These are phyloP conservation scores for Sporothrix phasma DNA, from an alignment of 2,329 filamentous ascomycete genomes.

Conservation along the genomic window DNA sequence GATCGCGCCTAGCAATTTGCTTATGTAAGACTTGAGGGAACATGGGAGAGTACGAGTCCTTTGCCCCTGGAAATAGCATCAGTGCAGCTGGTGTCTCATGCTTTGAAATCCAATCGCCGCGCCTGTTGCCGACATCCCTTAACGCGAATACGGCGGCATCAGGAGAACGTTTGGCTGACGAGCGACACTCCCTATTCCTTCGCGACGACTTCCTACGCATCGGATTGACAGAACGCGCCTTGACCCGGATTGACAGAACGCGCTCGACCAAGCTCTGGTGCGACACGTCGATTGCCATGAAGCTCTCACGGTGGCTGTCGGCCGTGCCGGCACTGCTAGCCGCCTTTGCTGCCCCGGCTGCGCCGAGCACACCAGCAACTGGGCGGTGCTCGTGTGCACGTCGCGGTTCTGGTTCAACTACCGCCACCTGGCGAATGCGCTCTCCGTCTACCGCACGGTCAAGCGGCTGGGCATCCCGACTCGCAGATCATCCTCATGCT, in stretches of 20 bases:
- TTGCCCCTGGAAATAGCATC: neutral
- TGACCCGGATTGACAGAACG: neutral
- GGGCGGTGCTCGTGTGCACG: constrained; percentile 96
- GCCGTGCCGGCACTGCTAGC: constrained; percentile 36
- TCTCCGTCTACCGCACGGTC: constrained; percentile 94
- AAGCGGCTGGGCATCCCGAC: constrained; percentile 97
- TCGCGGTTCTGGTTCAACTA: constrained; percentile 99
- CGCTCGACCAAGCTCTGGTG: no score
- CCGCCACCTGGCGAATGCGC: constrained; percentile 91
- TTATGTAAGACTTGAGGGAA: neutral
- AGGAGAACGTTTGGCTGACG: no score
- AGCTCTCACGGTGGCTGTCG: constrained; percentile 33
- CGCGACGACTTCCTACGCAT: neutral
- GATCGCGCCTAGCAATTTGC: neutral
- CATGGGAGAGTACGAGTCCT: neutral
- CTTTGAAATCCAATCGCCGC: constrained; percentile 5
- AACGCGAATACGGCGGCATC: no score
- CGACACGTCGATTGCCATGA: constrained; percentile 41
- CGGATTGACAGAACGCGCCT: neutral
- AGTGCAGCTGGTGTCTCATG: neutral
- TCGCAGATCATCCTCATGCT: constrained; percentile 99
- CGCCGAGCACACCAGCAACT: constrained; percentile 90
- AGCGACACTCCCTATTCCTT: neutral
- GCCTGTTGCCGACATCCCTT: neutral
- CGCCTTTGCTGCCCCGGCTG: constrained; percentile 38